Evolutionary conservation across 768 basidiomycete genomes (phyloP).

Genomic region (Inosperma sp.): DNA sequence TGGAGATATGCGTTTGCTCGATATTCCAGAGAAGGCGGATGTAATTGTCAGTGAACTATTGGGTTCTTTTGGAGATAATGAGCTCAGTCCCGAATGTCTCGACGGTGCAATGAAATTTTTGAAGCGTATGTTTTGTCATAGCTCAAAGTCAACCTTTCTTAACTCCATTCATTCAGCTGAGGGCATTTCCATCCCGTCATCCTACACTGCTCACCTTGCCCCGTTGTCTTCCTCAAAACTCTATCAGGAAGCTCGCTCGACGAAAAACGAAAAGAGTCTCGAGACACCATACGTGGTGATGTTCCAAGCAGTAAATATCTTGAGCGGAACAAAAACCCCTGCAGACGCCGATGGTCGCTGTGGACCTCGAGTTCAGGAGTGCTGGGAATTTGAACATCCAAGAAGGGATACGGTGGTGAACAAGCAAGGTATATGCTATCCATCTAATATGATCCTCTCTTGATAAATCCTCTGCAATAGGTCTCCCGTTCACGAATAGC

Average conservation of each 20-base stretch:
- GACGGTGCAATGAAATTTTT: constrained; percentile 93
- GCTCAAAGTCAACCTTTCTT: neutral
- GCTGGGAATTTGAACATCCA: constrained; percentile 98
- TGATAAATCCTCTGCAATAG: constrained; percentile 38
- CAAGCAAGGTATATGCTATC: constrained; percentile 49
- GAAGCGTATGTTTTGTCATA: constrained; percentile 83
- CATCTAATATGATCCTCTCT: neutral
- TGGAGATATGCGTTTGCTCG: constrained; percentile 88
- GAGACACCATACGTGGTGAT: constrained; percentile 99
- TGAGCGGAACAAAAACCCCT: constrained; percentile 72
- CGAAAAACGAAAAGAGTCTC: constrained; percentile 63
- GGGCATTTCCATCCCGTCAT: constrained; percentile 94
- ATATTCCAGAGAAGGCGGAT: constrained; percentile 83
- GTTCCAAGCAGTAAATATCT: constrained; percentile 89
- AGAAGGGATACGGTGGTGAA: constrained; percentile 74
- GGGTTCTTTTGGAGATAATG: constrained; percentile 98
- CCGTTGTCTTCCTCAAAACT: constrained; percentile 93
- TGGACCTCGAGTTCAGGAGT: constrained; percentile 85
- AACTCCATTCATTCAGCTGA: neutral
- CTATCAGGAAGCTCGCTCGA: constrained; percentile 71
- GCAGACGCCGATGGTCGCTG: constrained; percentile 49
- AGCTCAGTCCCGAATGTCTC: constrained; percentile 95
- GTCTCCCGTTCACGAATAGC: constrained; percentile 88
- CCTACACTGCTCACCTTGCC: constrained; percentile 92
- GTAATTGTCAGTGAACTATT: constrained; percentile 93